Conservation (phyloP, 495 filamentous ascomycete genomes). For the Podospora pseudopauciseta region DNA sequence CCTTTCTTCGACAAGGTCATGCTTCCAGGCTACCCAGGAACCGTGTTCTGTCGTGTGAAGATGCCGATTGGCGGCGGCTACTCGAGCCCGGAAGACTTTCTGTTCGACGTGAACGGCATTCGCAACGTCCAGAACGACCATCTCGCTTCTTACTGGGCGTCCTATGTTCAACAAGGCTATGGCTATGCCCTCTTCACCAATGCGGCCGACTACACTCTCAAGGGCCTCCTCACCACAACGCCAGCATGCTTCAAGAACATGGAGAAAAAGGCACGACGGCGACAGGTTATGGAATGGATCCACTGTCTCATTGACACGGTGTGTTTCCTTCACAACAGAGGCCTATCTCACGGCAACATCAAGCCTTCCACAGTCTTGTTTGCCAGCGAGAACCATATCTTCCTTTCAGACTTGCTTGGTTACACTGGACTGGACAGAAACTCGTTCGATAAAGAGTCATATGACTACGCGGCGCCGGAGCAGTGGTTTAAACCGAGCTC, state of each 20-base stretch:
- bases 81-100: slow-evolving; percentile 62
- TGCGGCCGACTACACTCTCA: slow-evolving; percentile 70
- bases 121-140: slow-evolving; percentile 70
- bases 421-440: slow-evolving; percentile 37
- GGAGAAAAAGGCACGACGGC: slow-evolving; percentile 64
- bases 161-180: slow-evolving; percentile 68
- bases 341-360: slow-evolving; percentile 73
- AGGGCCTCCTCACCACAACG: slow-evolving; percentile 67
- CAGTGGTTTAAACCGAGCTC: slow-evolving; percentile 55
- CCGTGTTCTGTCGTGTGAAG: slow-evolving; percentile 66
- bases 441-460: slow-evolving; percentile 68
- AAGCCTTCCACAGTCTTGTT: slow-evolving; percentile 79
- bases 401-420: slow-evolving; percentile 61
- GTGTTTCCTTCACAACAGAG: slow-evolving; percentile 69
- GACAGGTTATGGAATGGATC: slow-evolving; percentile 75
- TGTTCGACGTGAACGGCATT: slow-evolving; percentile 62
- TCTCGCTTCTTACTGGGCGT: slow-evolving; percentile 73
- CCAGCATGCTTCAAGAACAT: slow-evolving; percentile 66
- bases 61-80: slow-evolving; percentile 59
- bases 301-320: slow-evolving; percentile 79
- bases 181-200: slow-evolving; percentile 78
- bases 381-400: slow-evolving; percentile 65
- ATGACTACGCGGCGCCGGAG: slow-evolving; percentile 87
- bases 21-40: slow-evolving; percentile 55
- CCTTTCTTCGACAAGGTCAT: slow-evolving; percentile 64